Evolutionary conservation across 1,284 basidiomycete species (phyloP), one percentile per base, ranked within the genome.

Genomic region (Ustilago trichophora): DNA sequence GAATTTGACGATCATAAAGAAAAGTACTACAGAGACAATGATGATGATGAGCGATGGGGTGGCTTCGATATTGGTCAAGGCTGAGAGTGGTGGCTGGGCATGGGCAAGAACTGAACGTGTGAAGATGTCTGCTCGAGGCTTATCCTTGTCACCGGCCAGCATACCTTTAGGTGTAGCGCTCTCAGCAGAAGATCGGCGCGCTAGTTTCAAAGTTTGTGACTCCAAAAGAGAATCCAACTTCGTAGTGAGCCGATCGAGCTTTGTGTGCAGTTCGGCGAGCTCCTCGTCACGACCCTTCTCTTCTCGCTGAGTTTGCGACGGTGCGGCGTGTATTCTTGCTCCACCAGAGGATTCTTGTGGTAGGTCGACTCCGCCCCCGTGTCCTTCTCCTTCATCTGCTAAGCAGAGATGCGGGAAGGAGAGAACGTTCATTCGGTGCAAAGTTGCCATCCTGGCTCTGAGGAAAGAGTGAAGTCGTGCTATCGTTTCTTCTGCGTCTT

Each of bases 391-490:
- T n/a, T n/a, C n/a, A n/a, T n/a, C n/a, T n/a, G n/a, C n/a, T n/a
- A 21, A 21, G 24, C 29, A 40, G 15, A 51, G 25, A 6, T 16
- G 22, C 2, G 32, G 21, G n/a, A 51, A 19, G 5, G 44, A 51
- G 40, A 67, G 25, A 4, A 58, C 12, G 6, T 41, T 53, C 46
- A 68, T 54, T 4, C 35, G 22, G 19, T 68, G 58, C 44, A 67
- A 38, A 18, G 18, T 6, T 7, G 47, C 32, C 18, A 67, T 19
- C 21, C 50, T 67, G 11, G 48, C 41, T 2, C 45, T 38, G 0
- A 57, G 12, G 16, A 36, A 18, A 4, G 25, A 12, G 0, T 40
- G 29, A 4, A 52, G 31, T 13, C 16, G 18, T 9, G 9, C 16
- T 7, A 47, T 12, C 4, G n/a, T 5, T 8, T 41, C 26, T 5